Evolutionary conservation across 257 asterid species (phyloP).

Genomic region (Perilla frutescens): DNA sequence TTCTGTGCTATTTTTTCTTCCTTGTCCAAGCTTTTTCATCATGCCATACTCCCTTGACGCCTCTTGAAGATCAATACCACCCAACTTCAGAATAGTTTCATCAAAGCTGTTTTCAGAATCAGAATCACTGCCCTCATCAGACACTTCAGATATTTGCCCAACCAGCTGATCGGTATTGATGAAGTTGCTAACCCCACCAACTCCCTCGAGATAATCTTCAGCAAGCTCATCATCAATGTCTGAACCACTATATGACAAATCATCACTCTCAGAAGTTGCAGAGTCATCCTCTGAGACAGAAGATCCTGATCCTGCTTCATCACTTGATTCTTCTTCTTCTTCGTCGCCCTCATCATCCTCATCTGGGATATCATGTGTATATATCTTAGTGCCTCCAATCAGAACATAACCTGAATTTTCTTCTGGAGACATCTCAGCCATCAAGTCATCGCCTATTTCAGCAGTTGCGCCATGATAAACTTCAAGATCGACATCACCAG

Average conservation of each 20-base stretch:
- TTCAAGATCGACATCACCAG: conserved; percentile 44
- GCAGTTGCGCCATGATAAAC: conserved; percentile 31
- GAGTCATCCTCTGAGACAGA: conserved; percentile 59
- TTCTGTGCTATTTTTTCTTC: conserved; percentile 45
- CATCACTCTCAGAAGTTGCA: conserved; percentile 57
- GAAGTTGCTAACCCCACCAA: conserved; percentile 56
- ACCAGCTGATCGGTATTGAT: conserved; percentile 65
- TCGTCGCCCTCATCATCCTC: conserved; percentile 63
- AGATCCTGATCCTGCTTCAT: conserved; percentile 60
- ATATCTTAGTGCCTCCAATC: conserved; percentile 81
- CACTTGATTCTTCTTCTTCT: conserved; percentile 48
- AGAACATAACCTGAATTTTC: conserved; percentile 70
- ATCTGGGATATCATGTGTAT: conserved; percentile 70
- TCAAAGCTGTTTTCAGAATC: conserved; percentile 47
- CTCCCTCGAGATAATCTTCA: conserved; percentile 86
- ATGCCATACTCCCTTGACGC: conserved; percentile 78
- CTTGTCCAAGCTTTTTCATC: conserved; percentile 49
- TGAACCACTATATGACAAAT: conserved; percentile 61
- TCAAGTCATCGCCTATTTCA: conserved; percentile 43
- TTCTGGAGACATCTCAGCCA: conserved; percentile 47
- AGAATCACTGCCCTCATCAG: conserved; percentile 46
- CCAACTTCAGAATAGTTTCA: conserved; percentile 63
- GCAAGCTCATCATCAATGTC: conserved; percentile 89
- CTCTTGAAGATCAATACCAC: conserved; percentile 84
- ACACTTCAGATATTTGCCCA: conserved; percentile 44